Evolutionary conservation across 2,329 filamentous ascomycete genomes (phyloP), one percentile per base, ranked within the genome.

Genomic region (Diaporthe vexans): DNA sequence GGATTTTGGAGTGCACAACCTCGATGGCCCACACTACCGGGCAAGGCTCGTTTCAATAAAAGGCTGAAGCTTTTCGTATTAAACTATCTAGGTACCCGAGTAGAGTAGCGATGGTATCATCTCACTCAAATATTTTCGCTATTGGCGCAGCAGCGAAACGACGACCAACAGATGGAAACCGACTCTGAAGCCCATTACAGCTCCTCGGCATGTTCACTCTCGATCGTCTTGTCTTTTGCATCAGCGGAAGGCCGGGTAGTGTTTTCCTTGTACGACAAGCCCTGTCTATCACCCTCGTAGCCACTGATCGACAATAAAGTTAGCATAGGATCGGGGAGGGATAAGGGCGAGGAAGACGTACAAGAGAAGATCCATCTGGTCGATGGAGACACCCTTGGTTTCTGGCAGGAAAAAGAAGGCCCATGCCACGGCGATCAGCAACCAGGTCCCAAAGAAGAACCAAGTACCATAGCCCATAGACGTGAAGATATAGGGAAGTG

Each of bases 391-490:
- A 72, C 88, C 88, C 78, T 89, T 90, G 7, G 88, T 90, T 79
- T 90, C 88, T 0, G 88, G 88, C 3, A 90, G 79, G 71, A 89
- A 85, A 79, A 89, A 86, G 76, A 83, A 89, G 4, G 86, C 84
- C 81, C 86, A 90, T 35, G 87, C 73, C 13, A 84, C 82, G 8
- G 86, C 86, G 15, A 84, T 78, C 9, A 90, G 80, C 82, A 89
- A 88, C 78, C 86, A 84, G 3, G 83, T 83, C 0, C 87, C 88
- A 76, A 91, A 91, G 81, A 90, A 89, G 80, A 89, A 89, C 83
- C 88, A 90, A 1, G 87, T 87, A 7, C 88, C 89, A 77, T 86
- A 90, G 29, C 82, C 81, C 13, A 86, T 80, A 0, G 81, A 82
- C 56, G 79, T 82, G 75, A 86, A 84, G 58, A 87, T 87, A 74